These are phyloP conservation scores for Hypholoma sublateritium DNA, from an alignment of 768 basidiomycete genomes.

Conservation along the genomic window DNA sequence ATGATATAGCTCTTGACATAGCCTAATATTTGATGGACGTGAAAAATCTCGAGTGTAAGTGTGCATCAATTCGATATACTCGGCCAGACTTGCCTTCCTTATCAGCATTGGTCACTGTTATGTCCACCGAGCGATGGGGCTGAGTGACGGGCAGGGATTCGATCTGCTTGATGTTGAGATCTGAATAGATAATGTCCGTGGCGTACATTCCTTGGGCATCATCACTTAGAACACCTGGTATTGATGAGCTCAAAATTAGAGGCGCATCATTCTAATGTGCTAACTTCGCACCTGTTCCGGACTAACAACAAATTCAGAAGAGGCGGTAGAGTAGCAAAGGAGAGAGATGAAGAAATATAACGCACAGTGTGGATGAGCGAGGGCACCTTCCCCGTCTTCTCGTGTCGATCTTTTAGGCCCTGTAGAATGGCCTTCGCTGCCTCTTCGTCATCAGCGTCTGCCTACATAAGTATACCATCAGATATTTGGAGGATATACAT, in stretches of 20 bases:
- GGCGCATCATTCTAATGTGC: not conserved
- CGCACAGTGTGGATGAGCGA: constrained; percentile 45
- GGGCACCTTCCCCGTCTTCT: constrained; percentile 31
- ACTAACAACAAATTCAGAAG: constrained; percentile 27
- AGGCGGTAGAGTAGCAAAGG: too few relatives aligned
- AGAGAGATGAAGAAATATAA: not conserved
- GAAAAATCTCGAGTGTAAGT: not conserved
- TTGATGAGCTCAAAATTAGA: not conserved
- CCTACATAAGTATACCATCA: constrained; percentile 22
- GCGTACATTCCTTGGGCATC: constrained; percentile 40
- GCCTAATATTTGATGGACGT: constrained; percentile 27
- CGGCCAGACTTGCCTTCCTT: constrained; percentile 35
- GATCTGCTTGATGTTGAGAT: constrained; percentile 45
- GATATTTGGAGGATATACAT: not conserved
- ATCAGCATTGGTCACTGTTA: not conserved
- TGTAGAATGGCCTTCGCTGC: constrained; percentile 38
- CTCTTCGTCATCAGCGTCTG: constrained; percentile 37
- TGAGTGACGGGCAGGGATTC: constrained; percentile 43
- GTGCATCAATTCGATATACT: not conserved
- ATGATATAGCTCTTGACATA: constrained; percentile 53
- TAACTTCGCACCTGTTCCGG: constrained; percentile 45
- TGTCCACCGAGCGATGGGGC: constrained; percentile 52
- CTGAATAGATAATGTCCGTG: constrained; percentile 44
- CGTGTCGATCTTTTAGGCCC: constrained; percentile 34
- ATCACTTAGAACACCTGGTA: constrained; percentile 28